Evolutionary conservation across 2,329 filamentous ascomycete genomes (phyloP).

Genomic region (Diaporthe citriasiana): DNA sequence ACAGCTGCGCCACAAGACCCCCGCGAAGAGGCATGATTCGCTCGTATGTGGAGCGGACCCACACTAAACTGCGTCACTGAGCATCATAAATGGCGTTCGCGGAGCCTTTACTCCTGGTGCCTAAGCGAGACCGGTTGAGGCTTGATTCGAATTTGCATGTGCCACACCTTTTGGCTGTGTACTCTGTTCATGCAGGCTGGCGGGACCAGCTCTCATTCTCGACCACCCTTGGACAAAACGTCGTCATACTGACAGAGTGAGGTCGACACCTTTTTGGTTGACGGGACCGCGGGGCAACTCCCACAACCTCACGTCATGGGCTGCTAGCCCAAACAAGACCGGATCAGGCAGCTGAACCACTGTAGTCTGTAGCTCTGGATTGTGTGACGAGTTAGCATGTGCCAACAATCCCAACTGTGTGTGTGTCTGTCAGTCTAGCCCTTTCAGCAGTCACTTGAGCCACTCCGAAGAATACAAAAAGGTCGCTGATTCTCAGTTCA

Average conservation of each 20-base stretch:
- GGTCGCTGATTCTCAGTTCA: neutral
- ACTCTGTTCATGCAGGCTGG: no score
- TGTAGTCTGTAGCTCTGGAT: neutral
- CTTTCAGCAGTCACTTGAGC: conserved; percentile 1
- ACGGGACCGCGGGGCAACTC: neutral
- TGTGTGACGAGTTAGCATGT: conserved; percentile 23
- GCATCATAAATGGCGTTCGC: neutral
- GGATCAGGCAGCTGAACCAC: conserved; percentile 14
- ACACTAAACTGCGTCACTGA: conserved; percentile 3
- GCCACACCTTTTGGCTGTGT: neutral
- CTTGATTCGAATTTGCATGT: conserved; percentile 29
- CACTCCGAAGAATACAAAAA: neutral
- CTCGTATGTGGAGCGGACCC: neutral
- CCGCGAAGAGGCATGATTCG: neutral
- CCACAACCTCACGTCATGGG: conserved; percentile 32
- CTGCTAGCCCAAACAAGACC: neutral
- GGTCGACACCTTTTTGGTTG: neutral
- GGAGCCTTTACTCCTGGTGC: conserved; percentile 26
- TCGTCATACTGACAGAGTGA: conserved; percentile 30
- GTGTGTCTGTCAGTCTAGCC: neutral
- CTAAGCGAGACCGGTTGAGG: neutral
- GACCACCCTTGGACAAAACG: conserved; percentile 5
- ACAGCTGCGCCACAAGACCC: conserved; percentile 30
- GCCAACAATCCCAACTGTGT: neutral
- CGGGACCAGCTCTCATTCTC: neutral